These are phyloP conservation scores for Cyberlindnera veronae DNA, from an alignment of 805 yeast species.

Conservation along the genomic window DNA sequence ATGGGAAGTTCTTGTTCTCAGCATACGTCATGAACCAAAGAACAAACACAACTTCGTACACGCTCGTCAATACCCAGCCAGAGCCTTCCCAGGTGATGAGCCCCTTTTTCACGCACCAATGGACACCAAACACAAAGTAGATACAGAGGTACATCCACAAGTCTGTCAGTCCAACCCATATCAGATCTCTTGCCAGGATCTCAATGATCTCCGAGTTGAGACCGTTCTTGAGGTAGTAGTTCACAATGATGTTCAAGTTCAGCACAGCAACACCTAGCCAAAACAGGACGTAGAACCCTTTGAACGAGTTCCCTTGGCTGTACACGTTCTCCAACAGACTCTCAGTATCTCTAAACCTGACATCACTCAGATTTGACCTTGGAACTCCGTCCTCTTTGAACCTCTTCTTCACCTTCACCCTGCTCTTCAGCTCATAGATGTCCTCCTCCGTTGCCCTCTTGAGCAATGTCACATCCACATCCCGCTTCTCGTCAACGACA, in stretches of 20 bases:
- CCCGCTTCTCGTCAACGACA: background rate
- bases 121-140: slow-evolving; percentile 60
- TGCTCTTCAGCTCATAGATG: slow-evolving; percentile 18
- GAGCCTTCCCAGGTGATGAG: slow-evolving; percentile 53
- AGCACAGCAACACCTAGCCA: slow-evolving; percentile 54
- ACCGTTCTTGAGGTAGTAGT: slow-evolving; percentile 48
- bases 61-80: slow-evolving; percentile 63
- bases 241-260: slow-evolving; percentile 49
- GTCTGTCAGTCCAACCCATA: slow-evolving; percentile 72
- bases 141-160: slow-evolving; percentile 65
- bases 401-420: slow-evolving; percentile 16
- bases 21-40: slow-evolving; percentile 54
- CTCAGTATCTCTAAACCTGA: slow-evolving; percentile 18
- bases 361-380: slow-evolving; percentile 26
- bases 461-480: slow-evolving; percentile 7
- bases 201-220: slow-evolving; percentile 51
- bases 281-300: slow-evolving; percentile 76
- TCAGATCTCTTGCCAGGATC: slow-evolving; percentile 57
- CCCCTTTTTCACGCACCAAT: slow-evolving; percentile 44
- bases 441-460: slow-evolving; percentile 19
- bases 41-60: slow-evolving; percentile 54
- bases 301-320: slow-evolving; percentile 38
- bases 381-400: slow-evolving; percentile 26
- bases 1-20: slow-evolving; percentile 57
- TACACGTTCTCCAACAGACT: slow-evolving; percentile 26